phyloP scores from a whole-genome alignment of 176 grass and related monocot species.

The Urochloa ruziziensis region DNA sequence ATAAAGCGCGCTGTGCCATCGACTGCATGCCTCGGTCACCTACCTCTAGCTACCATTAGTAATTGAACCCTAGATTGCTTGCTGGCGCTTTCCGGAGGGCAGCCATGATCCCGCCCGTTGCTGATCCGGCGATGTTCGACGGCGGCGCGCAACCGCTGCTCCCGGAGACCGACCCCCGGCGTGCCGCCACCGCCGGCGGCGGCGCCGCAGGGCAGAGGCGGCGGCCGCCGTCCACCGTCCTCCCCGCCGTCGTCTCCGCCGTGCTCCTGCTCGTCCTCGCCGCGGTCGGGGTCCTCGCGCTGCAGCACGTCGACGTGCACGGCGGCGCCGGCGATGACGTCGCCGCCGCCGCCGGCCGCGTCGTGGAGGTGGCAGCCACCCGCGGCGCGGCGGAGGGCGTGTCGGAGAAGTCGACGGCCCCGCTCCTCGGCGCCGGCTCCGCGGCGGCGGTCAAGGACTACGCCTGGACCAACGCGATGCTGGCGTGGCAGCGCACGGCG shows the following conservation, averaged over 20 bases:
- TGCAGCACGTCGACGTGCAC: background rate
- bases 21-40: background rate
- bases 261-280: slow-evolving; percentile 32
- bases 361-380: slow-evolving; percentile 20
- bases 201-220: background rate
- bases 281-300: background rate
- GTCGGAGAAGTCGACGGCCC: slow-evolving; percentile 64
- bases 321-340: background rate
- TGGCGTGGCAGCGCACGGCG: slow-evolving; percentile 81
- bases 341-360: background rate
- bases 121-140: slow-evolving; percentile 28
- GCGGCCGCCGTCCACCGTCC: slow-evolving; percentile 11
- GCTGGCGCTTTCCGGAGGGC: background rate
- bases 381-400: slow-evolving; percentile 55
- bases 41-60: background rate
- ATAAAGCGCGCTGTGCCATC: background rate
- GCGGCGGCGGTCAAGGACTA: slow-evolving; percentile 15
- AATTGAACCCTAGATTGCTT: background rate
- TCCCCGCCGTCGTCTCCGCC: slow-evolving; percentile 27
- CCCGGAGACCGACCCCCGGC: slow-evolving; percentile 33
- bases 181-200: background rate
- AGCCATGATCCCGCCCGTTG: background rate
- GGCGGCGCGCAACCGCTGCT: slow-evolving; percentile 32
- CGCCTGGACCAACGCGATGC: slow-evolving; percentile 78
- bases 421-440: slow-evolving; percentile 17